Evolutionary conservation across 148 eudicot genomes (phyloP).

Genomic region (Rhododendron kiyosumense): DNA sequence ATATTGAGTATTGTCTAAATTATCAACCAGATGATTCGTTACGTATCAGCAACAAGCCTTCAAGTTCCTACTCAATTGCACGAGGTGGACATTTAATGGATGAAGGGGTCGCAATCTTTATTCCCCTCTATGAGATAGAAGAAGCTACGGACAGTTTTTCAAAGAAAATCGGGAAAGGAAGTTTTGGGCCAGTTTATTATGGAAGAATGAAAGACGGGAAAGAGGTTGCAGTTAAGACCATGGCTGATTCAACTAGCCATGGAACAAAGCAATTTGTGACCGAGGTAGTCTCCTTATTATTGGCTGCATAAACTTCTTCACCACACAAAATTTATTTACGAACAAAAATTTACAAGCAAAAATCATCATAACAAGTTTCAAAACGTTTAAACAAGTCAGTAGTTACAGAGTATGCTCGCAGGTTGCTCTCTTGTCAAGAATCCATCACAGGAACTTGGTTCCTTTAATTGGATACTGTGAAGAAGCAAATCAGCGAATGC

Average conservation of each 20-base stretch:
- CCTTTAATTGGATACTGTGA: slow-evolving; percentile 93
- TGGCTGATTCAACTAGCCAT: slow-evolving; percentile 84
- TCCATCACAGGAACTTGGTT: slow-evolving; percentile 94
- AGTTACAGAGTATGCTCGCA: slow-evolving; percentile 23
- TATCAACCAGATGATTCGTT: slow-evolving; percentile 39
- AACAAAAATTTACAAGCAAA: background rate
- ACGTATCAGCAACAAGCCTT: slow-evolving; percentile 39
- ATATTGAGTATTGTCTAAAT: slow-evolving; percentile 2
- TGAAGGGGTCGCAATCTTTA: slow-evolving; percentile 71
- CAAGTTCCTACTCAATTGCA: slow-evolving; percentile 36
- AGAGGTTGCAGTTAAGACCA: slow-evolving; percentile 84
- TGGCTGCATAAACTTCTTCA: background rate
- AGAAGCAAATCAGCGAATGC: slow-evolving; percentile 83
- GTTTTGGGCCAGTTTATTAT: slow-evolving; percentile 94
- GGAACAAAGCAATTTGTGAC: slow-evolving; percentile 87
- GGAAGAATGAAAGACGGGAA: slow-evolving; percentile 85
- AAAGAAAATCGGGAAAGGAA: slow-evolving; percentile 77
- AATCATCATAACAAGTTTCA: background rate
- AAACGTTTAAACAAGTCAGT: background rate
- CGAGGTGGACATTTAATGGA: slow-evolving; percentile 64
- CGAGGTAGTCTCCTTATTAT: slow-evolving; percentile 47
- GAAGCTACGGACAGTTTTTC: slow-evolving; percentile 68
- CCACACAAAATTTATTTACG: background rate
- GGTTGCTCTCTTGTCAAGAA: slow-evolving; percentile 89
- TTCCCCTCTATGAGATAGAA: slow-evolving; percentile 67